Percentiles rank a stretch among this genome's conserved stretches.
Evolutionary conservation across 2,329 filamentous ascomycete species (phyloP).

Genomic region (Periglandula ipomoeae): DNA sequence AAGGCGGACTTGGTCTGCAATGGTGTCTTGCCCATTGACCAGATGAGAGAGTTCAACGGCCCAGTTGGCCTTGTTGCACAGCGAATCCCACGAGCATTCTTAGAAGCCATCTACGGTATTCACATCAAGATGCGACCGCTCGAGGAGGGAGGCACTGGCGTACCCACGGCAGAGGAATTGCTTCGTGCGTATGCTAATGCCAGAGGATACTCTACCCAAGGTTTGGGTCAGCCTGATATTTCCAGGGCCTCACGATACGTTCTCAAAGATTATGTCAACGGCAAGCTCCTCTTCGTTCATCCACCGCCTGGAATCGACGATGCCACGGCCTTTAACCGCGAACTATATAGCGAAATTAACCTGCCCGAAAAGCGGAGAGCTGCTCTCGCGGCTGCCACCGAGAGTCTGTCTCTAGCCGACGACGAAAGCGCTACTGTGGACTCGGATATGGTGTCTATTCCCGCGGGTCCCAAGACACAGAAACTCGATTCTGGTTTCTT

Average conservation of each 20-base stretch:
- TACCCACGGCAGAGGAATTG: slow-evolving; percentile 76
- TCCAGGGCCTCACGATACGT: slow-evolving; percentile 82
- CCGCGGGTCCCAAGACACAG: slow-evolving; percentile 63
- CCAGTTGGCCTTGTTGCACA: slow-evolving; percentile 75
- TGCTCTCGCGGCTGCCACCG: slow-evolving; percentile 44
- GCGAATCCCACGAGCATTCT: slow-evolving; percentile 76
- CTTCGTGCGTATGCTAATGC: slow-evolving; percentile 80
- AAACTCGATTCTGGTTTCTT: slow-evolving; percentile 89
- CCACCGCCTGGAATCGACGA: slow-evolving; percentile 72
- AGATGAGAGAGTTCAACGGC: slow-evolving; percentile 85
- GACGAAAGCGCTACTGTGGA: slow-evolving; percentile 20
- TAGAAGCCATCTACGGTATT: slow-evolving; percentile 92
- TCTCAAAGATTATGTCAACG: slow-evolving; percentile 95
- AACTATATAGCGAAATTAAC: slow-evolving; percentile 76
- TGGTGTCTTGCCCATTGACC: slow-evolving; percentile 91
- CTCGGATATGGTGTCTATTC: slow-evolving; percentile 41
- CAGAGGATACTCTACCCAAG: slow-evolving; percentile 82
- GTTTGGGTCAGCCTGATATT: slow-evolving; percentile 85
- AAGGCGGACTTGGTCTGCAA: slow-evolving; percentile 96
- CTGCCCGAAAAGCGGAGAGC: slow-evolving; percentile 73
- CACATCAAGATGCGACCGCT: slow-evolving; percentile 69
- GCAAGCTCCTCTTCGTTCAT: slow-evolving; percentile 86
- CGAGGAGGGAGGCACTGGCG: slow-evolving; percentile 88
- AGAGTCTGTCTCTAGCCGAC: slow-evolving; percentile 33
- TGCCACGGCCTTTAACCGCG: slow-evolving; percentile 69